Conservation (phyloP, 352 stramenopile genomes). For the Discostella stelligera region DNA sequence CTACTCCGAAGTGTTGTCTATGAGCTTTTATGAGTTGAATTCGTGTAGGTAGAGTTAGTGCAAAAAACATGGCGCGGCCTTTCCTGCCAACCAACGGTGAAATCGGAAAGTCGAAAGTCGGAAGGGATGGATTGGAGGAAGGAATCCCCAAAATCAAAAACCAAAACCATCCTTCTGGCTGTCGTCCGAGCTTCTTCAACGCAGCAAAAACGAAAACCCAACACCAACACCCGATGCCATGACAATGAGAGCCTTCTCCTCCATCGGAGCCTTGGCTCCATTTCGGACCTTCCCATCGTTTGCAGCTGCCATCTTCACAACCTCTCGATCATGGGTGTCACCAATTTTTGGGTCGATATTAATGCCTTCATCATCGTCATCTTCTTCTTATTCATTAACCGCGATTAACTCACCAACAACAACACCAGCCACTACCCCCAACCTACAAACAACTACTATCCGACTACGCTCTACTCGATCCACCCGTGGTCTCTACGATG, state of each 20-base stretch:
- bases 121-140: too few relatives aligned
- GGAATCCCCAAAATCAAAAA: too few relatives aligned
- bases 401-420: neutral
- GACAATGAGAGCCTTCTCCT: conserved; percentile 9
- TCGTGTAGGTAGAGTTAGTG: neutral
- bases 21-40: too few relatives aligned
- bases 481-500: conserved; percentile 89
- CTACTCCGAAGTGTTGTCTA: too few relatives aligned
- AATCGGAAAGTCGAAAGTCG: too few relatives aligned
- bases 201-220: neutral
- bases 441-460: conserved; percentile 59
- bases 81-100: neutral
- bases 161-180: too few relatives aligned
- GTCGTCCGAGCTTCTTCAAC: neutral
- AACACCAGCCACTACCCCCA: neutral
- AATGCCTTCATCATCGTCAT: neutral
- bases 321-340: neutral
- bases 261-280: conserved; percentile 5
- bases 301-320: neutral
- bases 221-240: neutral
- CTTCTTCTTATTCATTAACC: neutral
- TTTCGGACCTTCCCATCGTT: neutral
- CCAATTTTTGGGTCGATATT: neutral
- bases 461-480: conserved; percentile 80
- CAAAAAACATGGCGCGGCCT: neutral